Conservation (phyloP, 192 early-diverging fungal species). For the Dissophora ornata region DNA sequence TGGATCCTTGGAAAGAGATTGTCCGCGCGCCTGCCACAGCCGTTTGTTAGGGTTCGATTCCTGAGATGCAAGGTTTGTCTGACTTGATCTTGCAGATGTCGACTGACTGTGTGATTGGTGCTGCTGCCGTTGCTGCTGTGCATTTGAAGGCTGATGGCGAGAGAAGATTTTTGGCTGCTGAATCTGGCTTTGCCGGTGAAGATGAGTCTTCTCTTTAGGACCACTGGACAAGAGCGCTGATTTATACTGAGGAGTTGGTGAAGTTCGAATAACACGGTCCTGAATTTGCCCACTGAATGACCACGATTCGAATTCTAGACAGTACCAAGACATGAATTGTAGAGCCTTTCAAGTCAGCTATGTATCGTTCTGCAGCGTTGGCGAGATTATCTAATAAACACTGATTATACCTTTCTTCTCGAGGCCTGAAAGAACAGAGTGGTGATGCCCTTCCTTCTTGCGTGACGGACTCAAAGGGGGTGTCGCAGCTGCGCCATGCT, state of each 20-base stretch:
- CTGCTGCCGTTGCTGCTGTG: slow-evolving; percentile 1
- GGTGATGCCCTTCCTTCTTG: slow-evolving; percentile 28
- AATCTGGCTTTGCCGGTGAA: background rate
- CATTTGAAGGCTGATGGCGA: background rate
- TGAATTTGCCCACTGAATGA: slow-evolving; percentile 41
- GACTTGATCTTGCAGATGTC: background rate
- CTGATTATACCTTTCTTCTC: slow-evolving; percentile 44
- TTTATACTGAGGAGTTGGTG: slow-evolving; percentile 24
- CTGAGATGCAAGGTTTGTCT: background rate
- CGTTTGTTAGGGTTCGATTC: slow-evolving; percentile 8
- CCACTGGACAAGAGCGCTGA: slow-evolving; percentile 24
- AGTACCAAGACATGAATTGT: too few relatives aligned
- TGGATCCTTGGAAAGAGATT: background rate
- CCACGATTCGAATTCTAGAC: slow-evolving; percentile 47
- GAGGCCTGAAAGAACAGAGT: slow-evolving; percentile 16
- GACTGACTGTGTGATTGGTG: background rate
- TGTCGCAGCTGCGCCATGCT: slow-evolving; percentile 24
- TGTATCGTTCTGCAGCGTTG: too few relatives aligned
- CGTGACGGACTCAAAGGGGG: slow-evolving; percentile 49
- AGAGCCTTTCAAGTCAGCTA: too few relatives aligned
- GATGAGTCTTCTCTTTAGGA: slow-evolving; percentile 4
- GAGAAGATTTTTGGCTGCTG: slow-evolving; percentile 13
- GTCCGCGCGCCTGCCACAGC: slow-evolving; percentile 13
- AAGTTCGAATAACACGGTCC: slow-evolving; percentile 19
- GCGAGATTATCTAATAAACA: too few relatives aligned